Conservation (phyloP, 2,329 filamentous ascomycete genomes). For the Aureobasidium sp. region DNA sequence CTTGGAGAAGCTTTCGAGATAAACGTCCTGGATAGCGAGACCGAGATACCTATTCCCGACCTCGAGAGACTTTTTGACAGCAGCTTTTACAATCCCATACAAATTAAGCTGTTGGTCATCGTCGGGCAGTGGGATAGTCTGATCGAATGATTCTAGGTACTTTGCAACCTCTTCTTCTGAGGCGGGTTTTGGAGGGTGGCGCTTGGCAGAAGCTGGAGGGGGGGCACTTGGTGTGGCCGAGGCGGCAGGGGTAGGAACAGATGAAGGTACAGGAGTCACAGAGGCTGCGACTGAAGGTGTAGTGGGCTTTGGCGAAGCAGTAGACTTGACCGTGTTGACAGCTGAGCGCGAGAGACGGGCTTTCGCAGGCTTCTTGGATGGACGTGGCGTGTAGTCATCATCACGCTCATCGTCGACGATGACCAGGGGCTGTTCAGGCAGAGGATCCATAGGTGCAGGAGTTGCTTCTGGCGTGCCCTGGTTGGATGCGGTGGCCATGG, state of each 20-base stretch:
- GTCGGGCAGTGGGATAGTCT: neutral
- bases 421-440: slow-evolving; percentile 24
- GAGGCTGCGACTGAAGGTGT: slow-evolving; percentile 15
- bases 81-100: slow-evolving; percentile 32
- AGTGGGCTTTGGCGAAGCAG: slow-evolving; percentile 18
- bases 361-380: slow-evolving; percentile 29
- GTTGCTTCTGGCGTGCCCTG: slow-evolving; percentile 40
- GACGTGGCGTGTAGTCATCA: slow-evolving; percentile 36
- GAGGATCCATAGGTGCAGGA: slow-evolving; percentile 31
- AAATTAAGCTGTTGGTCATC: slow-evolving; percentile 4
- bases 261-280: neutral
- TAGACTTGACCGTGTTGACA: slow-evolving; percentile 3
- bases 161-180: neutral
- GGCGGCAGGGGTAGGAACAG: neutral
- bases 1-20: slow-evolving; percentile 33
- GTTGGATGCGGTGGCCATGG: slow-evolving; percentile 31
- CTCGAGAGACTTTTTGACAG: slow-evolving; percentile 33
- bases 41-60: slow-evolving; percentile 31
- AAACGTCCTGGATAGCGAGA: slow-evolving; percentile 36
- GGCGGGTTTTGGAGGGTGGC: neutral
- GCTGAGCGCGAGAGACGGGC: slow-evolving; percentile 19
- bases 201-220: neutral
- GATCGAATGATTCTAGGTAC: neutral
- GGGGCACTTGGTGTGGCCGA: neutral
- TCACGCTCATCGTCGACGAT: slow-evolving; percentile 39